Base-by-base conservation (phyloP, 768 basidiomycete genomes). In the Crucibulum laeve region DNA sequence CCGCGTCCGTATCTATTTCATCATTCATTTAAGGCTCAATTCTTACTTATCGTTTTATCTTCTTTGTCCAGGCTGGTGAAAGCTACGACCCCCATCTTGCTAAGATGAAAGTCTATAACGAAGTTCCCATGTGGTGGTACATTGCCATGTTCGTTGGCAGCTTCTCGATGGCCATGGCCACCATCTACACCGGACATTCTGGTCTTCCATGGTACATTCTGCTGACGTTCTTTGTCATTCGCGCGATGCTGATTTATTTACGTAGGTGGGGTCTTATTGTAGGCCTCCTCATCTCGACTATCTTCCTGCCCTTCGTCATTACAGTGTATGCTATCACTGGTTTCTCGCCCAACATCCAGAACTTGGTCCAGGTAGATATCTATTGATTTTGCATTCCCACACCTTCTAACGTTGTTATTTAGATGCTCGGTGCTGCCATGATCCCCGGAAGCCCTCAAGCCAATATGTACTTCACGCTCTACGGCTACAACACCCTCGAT, bases 61-160 rank as follows among this genome's bases (percentile, higher is more conserved):
- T 8, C 19, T 37, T 7, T 30, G 33, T 10, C 14, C 39, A 62
- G 53, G 55, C 57, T 4, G 66, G 63, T 10, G 65, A 69, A 36
- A 62, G 40, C 36, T 63, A 71, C 23, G 79, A 82, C 48, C 72
- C 76, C 23, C 80, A 82, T 56, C 71, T 75, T 25, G 61, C 60
- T n/a, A 72, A 78, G 54, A 81, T 82, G 79, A 67, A 71, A 58
- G 57, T 58, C 10, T 65, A 64, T 44, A 49, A 47, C 1, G 69
- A 73, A 43, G 71, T 74, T 2, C 74, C 74, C 4, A 63, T 70
- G 57, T 74, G 70, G 70, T 78, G 76, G 76, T 78, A 74, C 54
- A 55, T 70, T 34, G 53, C 62, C 4, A 61, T 71, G 18, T 72
- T 77, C 32, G 43, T 65, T 18, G 61, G 45, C 24, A 71, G 70